Evolutionary conservation across 2,329 filamentous ascomycete genomes (phyloP).

Genomic region (Sphaerulina musiva): DNA sequence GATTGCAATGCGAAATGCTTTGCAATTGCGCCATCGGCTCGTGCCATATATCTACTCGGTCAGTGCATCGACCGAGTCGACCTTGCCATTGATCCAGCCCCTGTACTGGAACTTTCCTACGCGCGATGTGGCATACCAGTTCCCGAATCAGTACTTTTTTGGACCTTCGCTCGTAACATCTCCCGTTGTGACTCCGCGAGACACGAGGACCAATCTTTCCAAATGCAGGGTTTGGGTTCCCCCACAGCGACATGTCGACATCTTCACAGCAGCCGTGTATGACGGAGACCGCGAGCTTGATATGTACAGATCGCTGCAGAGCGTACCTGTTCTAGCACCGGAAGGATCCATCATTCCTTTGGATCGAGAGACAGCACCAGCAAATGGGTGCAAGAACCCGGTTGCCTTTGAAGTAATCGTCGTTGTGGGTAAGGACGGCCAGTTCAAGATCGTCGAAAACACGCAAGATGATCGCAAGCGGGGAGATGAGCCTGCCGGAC

Average conservation of each 20-base stretch:
- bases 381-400: slow-evolving; percentile 47
- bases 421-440: slow-evolving; percentile 42
- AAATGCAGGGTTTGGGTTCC: slow-evolving; percentile 53
- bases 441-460: slow-evolving; percentile 48
- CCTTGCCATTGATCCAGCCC: slow-evolving; percentile 50
- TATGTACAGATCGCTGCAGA: slow-evolving; percentile 46
- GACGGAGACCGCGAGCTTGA: slow-evolving; percentile 50
- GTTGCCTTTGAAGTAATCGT: slow-evolving; percentile 45
- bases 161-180: slow-evolving; percentile 52
- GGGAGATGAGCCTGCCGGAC: neutral
- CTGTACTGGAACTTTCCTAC: slow-evolving; percentile 57
- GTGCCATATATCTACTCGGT: slow-evolving; percentile 56
- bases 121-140: slow-evolving; percentile 48
- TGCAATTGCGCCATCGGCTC: slow-evolving; percentile 52
- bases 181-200: slow-evolving; percentile 50
- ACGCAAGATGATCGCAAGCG: neutral
- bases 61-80: slow-evolving; percentile 44
- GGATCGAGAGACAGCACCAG: slow-evolving; percentile 40
- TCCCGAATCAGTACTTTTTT: slow-evolving; percentile 55
- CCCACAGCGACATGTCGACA: slow-evolving; percentile 49
- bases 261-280: slow-evolving; percentile 54
- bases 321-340: slow-evolving; percentile 49
- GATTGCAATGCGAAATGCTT: slow-evolving; percentile 42
- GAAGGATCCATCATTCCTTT: slow-evolving; percentile 56
- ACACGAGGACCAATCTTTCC: slow-evolving; percentile 43